Evolutionary conservation across 306 rosid species (phyloP).

Genomic region (Acacia melanoxylon): DNA sequence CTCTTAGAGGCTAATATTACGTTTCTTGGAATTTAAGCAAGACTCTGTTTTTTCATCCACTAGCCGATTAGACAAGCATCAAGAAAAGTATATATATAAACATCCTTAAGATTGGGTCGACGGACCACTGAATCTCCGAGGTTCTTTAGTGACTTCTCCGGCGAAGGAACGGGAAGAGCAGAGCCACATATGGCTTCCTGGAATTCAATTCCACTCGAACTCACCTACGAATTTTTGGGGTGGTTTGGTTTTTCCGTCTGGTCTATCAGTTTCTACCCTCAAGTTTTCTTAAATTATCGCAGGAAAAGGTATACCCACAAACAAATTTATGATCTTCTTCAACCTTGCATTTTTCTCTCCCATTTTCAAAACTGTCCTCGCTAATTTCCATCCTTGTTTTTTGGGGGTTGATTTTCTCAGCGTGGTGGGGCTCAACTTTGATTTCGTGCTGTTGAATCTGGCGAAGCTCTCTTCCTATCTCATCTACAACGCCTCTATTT

Average conservation of each 20-base stretch:
- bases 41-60: not conserved
- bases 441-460: conserved; percentile 79
- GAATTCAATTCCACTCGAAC: conserved; percentile 74
- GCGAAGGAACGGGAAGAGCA: too few relatives aligned
- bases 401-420: conserved; percentile 25
- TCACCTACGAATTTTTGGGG: conserved; percentile 63
- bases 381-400: not conserved
- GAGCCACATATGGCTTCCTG: conserved; percentile 61
- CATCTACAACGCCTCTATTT: conserved; percentile 78
- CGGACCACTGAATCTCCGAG: not conserved
- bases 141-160: not conserved
- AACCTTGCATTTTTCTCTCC: not conserved
- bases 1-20: not conserved
- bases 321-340: not conserved
- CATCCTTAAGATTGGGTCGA: not conserved
- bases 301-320: conserved; percentile 60
- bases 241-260: conserved; percentile 77
- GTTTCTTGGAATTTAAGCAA: not conserved
- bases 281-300: conserved; percentile 77
- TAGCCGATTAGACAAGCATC: not conserved
- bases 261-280: conserved; percentile 90
- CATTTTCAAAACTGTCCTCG: not conserved
- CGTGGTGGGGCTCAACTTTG: conserved; percentile 90
- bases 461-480: conserved; percentile 89
- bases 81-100: not conserved